These are phyloP conservation scores for Lentithecium fluviatile DNA, from an alignment of 495 filamentous ascomycete genomes.

Conservation along the genomic window DNA sequence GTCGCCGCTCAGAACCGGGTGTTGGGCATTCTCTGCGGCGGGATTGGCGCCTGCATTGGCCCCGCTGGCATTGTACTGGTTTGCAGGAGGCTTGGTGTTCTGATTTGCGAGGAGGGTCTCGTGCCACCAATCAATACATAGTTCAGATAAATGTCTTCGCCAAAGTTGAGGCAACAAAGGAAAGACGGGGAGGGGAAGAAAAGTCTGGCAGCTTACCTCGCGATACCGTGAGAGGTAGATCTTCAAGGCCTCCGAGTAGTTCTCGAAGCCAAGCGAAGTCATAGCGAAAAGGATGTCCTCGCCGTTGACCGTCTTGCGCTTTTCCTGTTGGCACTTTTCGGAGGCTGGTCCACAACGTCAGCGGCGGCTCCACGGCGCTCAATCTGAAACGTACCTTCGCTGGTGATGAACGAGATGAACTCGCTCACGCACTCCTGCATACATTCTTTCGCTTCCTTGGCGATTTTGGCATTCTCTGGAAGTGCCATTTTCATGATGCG, in stretches of 20 bases:
- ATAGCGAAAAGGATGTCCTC: conserved; percentile 98
- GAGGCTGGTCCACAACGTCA: conserved; percentile 62
- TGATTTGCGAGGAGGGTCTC: conserved; percentile 46
- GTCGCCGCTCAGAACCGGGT: conserved; percentile 39
- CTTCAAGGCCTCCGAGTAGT: conserved; percentile 96
- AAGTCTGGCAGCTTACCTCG: conserved; percentile 69
- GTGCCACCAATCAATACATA: conserved; percentile 43
- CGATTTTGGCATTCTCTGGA: conserved; percentile 98
- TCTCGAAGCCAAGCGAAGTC: conserved; percentile 98
- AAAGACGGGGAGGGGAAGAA: conserved; percentile 34
- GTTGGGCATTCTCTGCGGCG: conserved; percentile 33
- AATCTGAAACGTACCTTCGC: conserved; percentile 68
- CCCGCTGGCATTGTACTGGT: conserved; percentile 18
- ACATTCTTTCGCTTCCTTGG: conserved; percentile 98
- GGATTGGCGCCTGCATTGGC: conserved; percentile 33
- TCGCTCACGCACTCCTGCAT: conserved; percentile 99
- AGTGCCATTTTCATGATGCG: conserved; percentile 98
- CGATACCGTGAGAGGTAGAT: conserved; percentile 97
- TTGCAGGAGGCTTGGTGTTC: conserved; percentile 35
- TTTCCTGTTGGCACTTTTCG: conserved; percentile 98
- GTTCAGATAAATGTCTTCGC: conserved; percentile 40
- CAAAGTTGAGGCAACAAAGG: conserved; percentile 33
- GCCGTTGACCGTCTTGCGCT: conserved; percentile 97
- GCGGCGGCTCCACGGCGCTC: conserved; percentile 1
- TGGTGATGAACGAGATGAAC: conserved; percentile 99